Conservation (phyloP, 2,329 filamentous ascomycete genomes). For the Cordyceps javanica region DNA sequence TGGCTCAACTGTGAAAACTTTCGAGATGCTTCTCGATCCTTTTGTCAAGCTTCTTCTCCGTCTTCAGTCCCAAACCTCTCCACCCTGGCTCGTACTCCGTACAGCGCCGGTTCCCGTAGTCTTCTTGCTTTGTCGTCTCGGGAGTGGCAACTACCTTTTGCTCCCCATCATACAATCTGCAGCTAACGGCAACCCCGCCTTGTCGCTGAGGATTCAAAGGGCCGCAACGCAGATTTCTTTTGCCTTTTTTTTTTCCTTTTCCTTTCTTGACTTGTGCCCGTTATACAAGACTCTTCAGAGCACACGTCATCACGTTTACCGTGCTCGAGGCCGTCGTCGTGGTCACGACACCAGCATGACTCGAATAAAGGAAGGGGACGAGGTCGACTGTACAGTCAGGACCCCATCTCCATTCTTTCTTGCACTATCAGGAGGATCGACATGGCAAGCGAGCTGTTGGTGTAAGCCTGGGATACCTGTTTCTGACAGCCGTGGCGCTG, state of each 20-base stretch:
- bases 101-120: background rate
- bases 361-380: background rate
- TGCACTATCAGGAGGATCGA: background rate
- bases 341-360: background rate
- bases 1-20: too few relatives aligned
- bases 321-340: background rate
- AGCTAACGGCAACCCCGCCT: background rate
- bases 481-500: background rate
- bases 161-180: background rate
- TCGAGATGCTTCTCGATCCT: background rate
- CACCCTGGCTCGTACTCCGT: background rate
- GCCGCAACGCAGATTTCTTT: background rate
- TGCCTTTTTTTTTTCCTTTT: too few relatives aligned
- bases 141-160: constrained; percentile 2
- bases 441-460: background rate
- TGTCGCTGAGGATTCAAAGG: background rate
- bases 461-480: background rate
- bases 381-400: background rate
- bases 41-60: background rate
- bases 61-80: background rate
- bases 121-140: background rate
- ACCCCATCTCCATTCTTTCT: background rate
- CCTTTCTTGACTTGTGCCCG: too few relatives aligned
- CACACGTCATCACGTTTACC: background rate
- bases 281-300: too few relatives aligned